Conservation (phyloP, 345 rosid species). For the Luvunga scandens region DNA sequence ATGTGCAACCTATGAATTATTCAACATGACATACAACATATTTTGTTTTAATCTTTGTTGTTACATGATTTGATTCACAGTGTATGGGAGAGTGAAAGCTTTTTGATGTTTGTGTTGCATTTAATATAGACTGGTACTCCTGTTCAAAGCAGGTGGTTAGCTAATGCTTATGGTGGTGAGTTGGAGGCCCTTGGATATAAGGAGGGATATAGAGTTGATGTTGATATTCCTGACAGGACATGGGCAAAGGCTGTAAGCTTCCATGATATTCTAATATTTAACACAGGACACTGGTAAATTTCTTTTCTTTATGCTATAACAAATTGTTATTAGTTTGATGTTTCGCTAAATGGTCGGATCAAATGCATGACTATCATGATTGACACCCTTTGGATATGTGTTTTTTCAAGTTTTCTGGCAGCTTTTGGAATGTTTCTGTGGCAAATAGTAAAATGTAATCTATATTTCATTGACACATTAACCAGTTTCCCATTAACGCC, state of each 20-base stretch:
- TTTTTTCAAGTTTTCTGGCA: neutral
- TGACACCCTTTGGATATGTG: neutral
- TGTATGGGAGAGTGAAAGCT: neutral
- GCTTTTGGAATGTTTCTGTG: neutral
- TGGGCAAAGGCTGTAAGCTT: conserved; percentile 76
- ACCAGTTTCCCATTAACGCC: neutral
- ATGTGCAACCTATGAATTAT: neutral
- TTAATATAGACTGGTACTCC: neutral
- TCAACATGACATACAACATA: neutral
- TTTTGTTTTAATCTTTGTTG: neutral
- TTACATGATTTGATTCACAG: neutral
- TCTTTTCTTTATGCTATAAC: conserved; percentile 3
- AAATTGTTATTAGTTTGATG: neutral
- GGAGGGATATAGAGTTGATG: conserved; percentile 87
- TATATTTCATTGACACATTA: neutral
- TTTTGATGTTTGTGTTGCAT: neutral
- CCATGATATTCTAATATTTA: conserved; percentile 72
- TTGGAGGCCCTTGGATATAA: conserved; percentile 78
- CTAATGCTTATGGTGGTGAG: conserved; percentile 60
- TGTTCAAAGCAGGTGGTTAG: conserved; percentile 61
- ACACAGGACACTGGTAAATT: conserved; percentile 89
- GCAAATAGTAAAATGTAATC: neutral
- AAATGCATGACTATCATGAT: neutral
- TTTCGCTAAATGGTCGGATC: neutral
- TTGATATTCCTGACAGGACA: conserved; percentile 84